A percentile compares a stretch with the other conserved stretches of the same genome.
These are phyloP conservation scores for Amylocystis lapponica DNA, from an alignment of 768 basidiomycete species.

Conservation along the genomic window DNA sequence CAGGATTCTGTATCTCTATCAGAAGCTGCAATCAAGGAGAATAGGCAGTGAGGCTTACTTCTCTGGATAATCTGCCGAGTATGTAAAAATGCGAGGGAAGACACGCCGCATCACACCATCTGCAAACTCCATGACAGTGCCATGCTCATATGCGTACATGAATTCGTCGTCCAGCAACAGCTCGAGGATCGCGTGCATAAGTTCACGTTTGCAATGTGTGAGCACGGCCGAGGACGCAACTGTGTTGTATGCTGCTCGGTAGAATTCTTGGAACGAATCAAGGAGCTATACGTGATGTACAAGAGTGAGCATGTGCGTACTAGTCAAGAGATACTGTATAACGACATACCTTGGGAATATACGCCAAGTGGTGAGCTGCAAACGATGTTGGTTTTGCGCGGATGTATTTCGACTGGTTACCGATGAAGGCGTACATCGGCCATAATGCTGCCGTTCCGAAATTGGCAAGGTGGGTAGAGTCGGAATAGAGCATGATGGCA, in stretches of 20 bases:
- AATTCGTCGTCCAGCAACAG: constrained; percentile 21
- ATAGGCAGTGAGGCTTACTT: constrained; percentile 22
- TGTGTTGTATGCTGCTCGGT: constrained; percentile 9
- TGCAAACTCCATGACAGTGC: constrained; percentile 19
- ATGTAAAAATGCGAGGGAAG: constrained; percentile 22
- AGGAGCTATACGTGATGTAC: constrained; percentile 21
- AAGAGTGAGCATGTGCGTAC: constrained; percentile 22
- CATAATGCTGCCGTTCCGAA: constrained; percentile 26
- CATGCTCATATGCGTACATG: constrained; percentile 20
- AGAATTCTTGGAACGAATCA: constrained; percentile 27
- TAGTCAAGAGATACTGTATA: constrained; percentile 2
- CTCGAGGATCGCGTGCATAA: constrained; percentile 23
- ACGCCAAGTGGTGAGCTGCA: constrained; percentile 20
- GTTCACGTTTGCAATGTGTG: constrained; percentile 25
- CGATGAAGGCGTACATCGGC: constrained; percentile 37
- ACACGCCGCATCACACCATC: constrained; percentile 23
- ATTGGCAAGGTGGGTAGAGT: constrained; percentile 18
- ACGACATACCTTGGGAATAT: constrained; percentile 35
- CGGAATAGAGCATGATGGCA: constrained; percentile 19
- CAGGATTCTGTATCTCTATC: constrained; percentile 21
- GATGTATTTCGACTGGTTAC: constrained; percentile 37
- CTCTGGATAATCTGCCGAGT: constrained; percentile 31
- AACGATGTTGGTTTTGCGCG: constrained; percentile 17
- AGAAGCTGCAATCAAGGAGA: not conserved
- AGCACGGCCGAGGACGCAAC: constrained; percentile 15